These are phyloP conservation scores for Eucalyptus cloeziana DNA, from an alignment of 345 rosid species.

Conservation along the genomic window DNA sequence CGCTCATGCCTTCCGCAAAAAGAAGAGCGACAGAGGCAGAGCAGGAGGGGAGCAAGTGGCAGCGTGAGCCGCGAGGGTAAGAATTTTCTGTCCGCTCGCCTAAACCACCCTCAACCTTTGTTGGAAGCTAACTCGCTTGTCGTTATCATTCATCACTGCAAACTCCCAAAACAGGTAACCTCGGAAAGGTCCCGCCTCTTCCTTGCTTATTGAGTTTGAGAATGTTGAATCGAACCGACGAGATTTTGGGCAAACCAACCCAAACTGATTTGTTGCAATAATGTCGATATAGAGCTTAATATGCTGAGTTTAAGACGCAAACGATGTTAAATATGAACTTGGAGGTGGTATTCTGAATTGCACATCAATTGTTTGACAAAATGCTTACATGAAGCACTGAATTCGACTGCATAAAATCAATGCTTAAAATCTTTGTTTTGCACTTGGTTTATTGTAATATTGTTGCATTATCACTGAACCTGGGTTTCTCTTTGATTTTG, in stretches of 20 bases:
- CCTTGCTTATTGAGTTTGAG: neutral
- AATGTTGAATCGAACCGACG: neutral
- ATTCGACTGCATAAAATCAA: accelerated
- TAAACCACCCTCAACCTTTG: too few relatives aligned
- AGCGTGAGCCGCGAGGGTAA: too few relatives aligned
- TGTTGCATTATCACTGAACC: neutral
- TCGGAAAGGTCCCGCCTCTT: accelerated
- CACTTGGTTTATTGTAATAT: neutral
- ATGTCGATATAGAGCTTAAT: neutral
- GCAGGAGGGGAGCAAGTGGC: too few relatives aligned
- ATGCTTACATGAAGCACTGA: accelerated
- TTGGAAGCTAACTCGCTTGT: too few relatives aligned
- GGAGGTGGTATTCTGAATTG: neutral
- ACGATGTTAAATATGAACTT: neutral
- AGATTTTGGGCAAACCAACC: neutral
- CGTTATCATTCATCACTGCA: neutral
- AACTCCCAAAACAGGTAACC: neutral
- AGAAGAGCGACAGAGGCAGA: too few relatives aligned
- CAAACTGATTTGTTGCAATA: neutral
- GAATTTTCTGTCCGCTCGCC: too few relatives aligned
- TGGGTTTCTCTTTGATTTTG: neutral
- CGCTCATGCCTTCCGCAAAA: too few relatives aligned
- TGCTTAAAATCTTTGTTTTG: neutral
- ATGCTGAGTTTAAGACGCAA: neutral
- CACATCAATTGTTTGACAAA: neutral